These are phyloP conservation scores for Cladophialophora psammophila DNA, from an alignment of 2,329 filamentous ascomycete genomes.

Conservation along the genomic window DNA sequence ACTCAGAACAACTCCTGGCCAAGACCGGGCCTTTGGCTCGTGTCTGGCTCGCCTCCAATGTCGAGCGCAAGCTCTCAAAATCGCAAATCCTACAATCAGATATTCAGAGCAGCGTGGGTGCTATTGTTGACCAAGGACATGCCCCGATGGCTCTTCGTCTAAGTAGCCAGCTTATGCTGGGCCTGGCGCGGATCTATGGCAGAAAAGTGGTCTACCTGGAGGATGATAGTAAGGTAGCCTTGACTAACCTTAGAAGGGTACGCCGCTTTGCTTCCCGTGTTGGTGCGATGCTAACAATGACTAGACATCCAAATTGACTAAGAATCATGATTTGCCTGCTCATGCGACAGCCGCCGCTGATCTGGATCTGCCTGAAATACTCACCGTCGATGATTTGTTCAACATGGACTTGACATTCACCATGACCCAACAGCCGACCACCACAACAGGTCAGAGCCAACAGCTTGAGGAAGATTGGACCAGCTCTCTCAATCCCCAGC, in stretches of 20 bases:
- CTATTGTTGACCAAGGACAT: conserved; percentile 91
- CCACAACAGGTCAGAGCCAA: conserved; percentile 30
- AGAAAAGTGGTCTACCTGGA: conserved; percentile 94
- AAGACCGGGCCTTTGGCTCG: conserved; percentile 97
- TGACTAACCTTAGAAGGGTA: conserved; percentile 99
- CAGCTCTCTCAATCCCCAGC: conserved; percentile 78
- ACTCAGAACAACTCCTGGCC: conserved; percentile 92
- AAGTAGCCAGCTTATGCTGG: conserved; percentile 90
- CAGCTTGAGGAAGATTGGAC: conserved; percentile 60
- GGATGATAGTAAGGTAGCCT: conserved; percentile 95
- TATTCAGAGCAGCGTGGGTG: conserved; percentile 91
- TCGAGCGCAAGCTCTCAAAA: conserved; percentile 98
- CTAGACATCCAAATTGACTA: conserved; percentile 90
- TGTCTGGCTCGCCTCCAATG: conserved; percentile 97
- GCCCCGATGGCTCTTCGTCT: conserved; percentile 93
- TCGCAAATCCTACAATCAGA: conserved; percentile 94
- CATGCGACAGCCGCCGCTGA: conserved; percentile 83
- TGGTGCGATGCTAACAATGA: conserved; percentile 45
- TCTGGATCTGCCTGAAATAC: conserved; percentile 86
- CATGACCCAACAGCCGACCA: conserved; percentile 71
- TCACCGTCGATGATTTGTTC: conserved; percentile 91
- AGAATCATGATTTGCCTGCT: conserved; percentile 93
- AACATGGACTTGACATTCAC: conserved; percentile 83
- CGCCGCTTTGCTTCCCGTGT: conserved; percentile 36
- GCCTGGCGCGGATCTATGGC: conserved; percentile 97